Evolutionary conservation across 257 asterid species (phyloP), one percentile per base, ranked within the genome.

Genomic region (Solanum commersonii): DNA sequence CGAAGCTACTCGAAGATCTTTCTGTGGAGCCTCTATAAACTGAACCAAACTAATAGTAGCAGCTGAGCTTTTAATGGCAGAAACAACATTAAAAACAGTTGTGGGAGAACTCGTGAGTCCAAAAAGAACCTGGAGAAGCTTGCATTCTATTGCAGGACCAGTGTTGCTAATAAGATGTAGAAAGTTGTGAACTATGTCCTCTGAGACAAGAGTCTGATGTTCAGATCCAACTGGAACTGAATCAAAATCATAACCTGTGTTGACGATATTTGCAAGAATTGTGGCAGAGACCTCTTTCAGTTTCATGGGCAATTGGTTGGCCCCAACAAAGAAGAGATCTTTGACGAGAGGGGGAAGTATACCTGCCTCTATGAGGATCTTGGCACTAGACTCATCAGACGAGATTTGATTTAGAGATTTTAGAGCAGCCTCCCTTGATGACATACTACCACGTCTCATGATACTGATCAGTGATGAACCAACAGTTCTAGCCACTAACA

Each of bases 281-380:
- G 98, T 96, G 1, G 99, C 99, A 0, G 99, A 93, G 40, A 97
- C 93, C 90, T 96, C 99, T 88, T 96, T 97, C 60, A 97, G 93
- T 10, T 94, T 92, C 94, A 89, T 92, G 13, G 99, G 98, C 78
- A 96, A 90, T 84, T 89, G 94, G 83, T 93, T 93, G 35, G 96
- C 89, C 63, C 98, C 98, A 20, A 94, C 96, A 0, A 93, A 91
- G 92, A 97, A 97, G 2, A 97, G 98, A 91, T 96, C 98, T 90
- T 93, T 94, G 91, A 97, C 95, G 6, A 97, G 98, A 22, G 98
- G 99, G 1, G 98, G 99, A 87, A 97, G 99, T 84, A 97, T 94
- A 42, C 98, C 99, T 8, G 96, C 96, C 93, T 94, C 98, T 29
- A 96, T 93, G 88, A 97, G 88, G 84, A 94, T 91, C 89, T 93